Percentiles rank a stretch among this genome's conserved stretches.
Evolutionary conservation across 2,329 filamentous ascomycete genomes (phyloP).

Genomic region (Aspergillus sp.): DNA sequence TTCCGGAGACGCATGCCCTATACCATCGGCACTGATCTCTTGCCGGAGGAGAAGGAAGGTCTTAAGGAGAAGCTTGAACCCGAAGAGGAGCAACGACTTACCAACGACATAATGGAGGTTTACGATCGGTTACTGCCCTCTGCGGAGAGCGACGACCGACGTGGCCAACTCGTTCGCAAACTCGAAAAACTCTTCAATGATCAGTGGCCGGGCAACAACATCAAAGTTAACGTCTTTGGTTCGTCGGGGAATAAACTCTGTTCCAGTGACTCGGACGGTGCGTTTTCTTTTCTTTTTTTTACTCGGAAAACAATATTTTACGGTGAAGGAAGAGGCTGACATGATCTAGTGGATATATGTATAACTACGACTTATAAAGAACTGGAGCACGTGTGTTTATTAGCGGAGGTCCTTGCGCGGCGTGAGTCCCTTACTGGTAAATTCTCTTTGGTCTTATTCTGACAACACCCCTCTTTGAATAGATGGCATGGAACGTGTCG

Average conservation of each 20-base stretch:
- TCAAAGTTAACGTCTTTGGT: conserved; percentile 91
- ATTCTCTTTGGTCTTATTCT: conserved; percentile 1
- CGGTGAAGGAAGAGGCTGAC: background rate
- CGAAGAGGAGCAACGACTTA: conserved; percentile 68
- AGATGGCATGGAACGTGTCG: conserved; percentile 96
- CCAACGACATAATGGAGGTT: conserved; percentile 74
- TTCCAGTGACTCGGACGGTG: conserved; percentile 93
- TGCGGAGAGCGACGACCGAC: conserved; percentile 66
- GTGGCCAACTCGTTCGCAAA: conserved; percentile 73
- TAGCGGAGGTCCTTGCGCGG: conserved; percentile 77
- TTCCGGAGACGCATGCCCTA: conserved; percentile 86
- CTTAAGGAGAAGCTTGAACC: conserved; percentile 64
- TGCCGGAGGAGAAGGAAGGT: conserved; percentile 63
- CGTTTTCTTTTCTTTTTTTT: conserved; percentile 23
- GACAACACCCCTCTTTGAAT: conserved; percentile 9
- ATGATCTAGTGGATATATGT: conserved; percentile 77
- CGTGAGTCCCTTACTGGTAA: conserved; percentile 53
- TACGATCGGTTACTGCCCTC: conserved; percentile 82
- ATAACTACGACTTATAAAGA: conserved; percentile 87
- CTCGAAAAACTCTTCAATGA: conserved; percentile 80
- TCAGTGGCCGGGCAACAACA: conserved; percentile 85
- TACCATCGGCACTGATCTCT: conserved; percentile 70
- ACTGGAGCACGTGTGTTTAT: conserved; percentile 80
- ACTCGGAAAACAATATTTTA: background rate
- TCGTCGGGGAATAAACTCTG: conserved; percentile 93